Conservation (phyloP, 192 early-diverging fungal genomes). For the Neocallimastix lanati region DNA sequence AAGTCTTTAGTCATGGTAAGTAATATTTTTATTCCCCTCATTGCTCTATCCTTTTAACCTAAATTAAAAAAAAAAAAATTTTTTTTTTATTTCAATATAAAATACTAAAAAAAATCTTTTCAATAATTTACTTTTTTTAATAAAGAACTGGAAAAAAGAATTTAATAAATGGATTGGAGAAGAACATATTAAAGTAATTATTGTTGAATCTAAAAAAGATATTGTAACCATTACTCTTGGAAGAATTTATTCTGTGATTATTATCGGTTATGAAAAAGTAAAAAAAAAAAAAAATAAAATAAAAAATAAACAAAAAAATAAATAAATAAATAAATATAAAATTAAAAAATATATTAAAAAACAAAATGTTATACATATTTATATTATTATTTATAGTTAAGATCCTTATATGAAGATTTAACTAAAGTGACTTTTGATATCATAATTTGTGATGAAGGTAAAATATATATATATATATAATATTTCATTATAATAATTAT, state of each 20-base stretch:
- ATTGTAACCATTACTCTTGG: conserved; percentile 19
- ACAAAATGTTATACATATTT: no score
- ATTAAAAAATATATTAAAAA: no score
- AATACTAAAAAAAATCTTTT: no score
- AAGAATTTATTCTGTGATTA: conserved; percentile 21
- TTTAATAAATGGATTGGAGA: conserved; percentile 38
- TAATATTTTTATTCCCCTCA: no score
- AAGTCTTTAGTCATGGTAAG: no score
- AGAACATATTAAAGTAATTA: conserved; percentile 18
- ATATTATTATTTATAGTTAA: no score
- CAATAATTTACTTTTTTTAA: no score
- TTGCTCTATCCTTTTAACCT: no score
- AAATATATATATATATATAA: no score
- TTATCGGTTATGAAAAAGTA: conserved; percentile 21
- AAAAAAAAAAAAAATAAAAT: neutral
- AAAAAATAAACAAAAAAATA: neutral
- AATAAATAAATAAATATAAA: no score
- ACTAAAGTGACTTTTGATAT: neutral
- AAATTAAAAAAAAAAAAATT: no score
- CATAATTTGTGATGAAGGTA: conserved; percentile 3
- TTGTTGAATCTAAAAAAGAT: conserved; percentile 19
- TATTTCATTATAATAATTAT: neutral
- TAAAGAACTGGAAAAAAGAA: conserved; percentile 32
- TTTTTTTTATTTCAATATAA: no score
- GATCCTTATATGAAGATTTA: neutral